phyloP scores from a whole-genome alignment of 371 early-diverging fungal genomes.

The Ordospora colligata region DNA sequence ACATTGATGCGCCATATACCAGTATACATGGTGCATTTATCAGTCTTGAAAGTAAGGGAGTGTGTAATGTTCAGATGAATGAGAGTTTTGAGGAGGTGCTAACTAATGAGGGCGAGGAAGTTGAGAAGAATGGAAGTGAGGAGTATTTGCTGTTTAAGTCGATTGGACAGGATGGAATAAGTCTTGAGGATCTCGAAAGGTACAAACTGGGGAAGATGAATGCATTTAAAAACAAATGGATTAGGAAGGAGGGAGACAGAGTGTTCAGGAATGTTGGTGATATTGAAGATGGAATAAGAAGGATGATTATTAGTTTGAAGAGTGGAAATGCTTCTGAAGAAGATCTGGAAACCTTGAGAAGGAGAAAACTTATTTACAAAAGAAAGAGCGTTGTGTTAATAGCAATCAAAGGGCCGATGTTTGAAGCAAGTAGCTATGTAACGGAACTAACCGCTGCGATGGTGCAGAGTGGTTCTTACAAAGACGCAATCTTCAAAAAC shows the following conservation, averaged over 20 bases:
- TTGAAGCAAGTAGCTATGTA: constrained; percentile 71
- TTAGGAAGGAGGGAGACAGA: constrained; percentile 32
- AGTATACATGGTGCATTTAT: constrained; percentile 46
- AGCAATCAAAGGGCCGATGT: constrained; percentile 76
- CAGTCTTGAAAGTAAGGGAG: constrained; percentile 41
- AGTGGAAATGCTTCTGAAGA: not conserved
- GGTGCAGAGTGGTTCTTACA: constrained; percentile 71
- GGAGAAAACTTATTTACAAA: constrained; percentile 48
- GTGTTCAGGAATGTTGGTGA: constrained; percentile 21
- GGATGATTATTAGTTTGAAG: not conserved
- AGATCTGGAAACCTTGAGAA: constrained; percentile 45
- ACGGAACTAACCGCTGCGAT: constrained; percentile 90
- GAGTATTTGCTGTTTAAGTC: constrained; percentile 47
- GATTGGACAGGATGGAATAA: constrained; percentile 20
- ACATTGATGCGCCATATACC: not conserved
- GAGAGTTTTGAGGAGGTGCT: constrained; percentile 13
- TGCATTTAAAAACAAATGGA: constrained; percentile 56
- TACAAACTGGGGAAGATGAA: constrained; percentile 32
- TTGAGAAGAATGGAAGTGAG: constrained; percentile 47
- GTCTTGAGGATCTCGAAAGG: not conserved
- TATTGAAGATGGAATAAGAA: constrained; percentile 24
- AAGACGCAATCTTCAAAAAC: constrained; percentile 78
- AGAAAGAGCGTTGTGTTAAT: constrained; percentile 63
- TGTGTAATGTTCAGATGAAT: constrained; percentile 18
- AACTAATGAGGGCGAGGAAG: constrained; percentile 49